Conservation (phyloP, 2,329 filamentous ascomycete genomes). For the Fusarium buharicum region DNA sequence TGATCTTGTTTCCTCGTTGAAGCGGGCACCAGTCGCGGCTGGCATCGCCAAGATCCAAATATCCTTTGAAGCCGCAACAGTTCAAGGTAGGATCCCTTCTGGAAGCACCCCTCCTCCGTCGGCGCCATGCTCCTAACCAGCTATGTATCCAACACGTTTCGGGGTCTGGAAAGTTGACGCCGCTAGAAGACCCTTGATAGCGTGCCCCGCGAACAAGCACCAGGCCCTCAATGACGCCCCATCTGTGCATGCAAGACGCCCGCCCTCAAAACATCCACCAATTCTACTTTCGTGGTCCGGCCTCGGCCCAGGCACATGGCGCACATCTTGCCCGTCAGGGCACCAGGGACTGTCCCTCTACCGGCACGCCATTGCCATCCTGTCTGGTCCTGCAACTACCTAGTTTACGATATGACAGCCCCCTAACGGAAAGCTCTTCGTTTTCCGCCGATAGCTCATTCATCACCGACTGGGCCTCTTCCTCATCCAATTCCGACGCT, state of each 20-base stretch:
- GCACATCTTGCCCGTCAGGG: conserved; percentile 31
- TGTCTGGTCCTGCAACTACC: conserved; percentile 37
- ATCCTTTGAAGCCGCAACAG: conserved; percentile 1
- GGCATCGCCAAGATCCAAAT: conserved; percentile 12
- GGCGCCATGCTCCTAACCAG: conserved; percentile 15
- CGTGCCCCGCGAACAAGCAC: conserved; percentile 38
- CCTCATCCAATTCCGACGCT: conserved; percentile 28
- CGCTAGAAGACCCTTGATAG: conserved; percentile 37
- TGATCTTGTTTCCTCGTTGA: conserved; percentile 42
- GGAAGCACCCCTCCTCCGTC: conserved; percentile 29
- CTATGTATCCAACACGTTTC: conserved; percentile 13
- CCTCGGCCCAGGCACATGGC: conserved; percentile 43
- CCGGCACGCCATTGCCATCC: conserved; percentile 30
- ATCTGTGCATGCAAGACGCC: conserved; percentile 45
- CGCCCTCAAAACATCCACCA: conserved; percentile 36
- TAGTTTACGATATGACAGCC: conserved; percentile 39
- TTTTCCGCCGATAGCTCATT: conserved; percentile 44
- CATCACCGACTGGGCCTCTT: conserved; percentile 43
- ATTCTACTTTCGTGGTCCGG: conserved; percentile 34
- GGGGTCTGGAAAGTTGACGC: conserved; percentile 13
- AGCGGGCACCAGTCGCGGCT: conserved; percentile 38
- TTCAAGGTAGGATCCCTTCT: conserved; percentile 2
- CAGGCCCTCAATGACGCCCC: conserved; percentile 36
- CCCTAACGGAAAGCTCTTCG: conserved; percentile 38
- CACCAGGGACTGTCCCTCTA: conserved; percentile 25